Base-by-base conservation (phyloP, 2,329 filamentous ascomycete genomes). In the Alternaria hordeiaustralica region DNA sequence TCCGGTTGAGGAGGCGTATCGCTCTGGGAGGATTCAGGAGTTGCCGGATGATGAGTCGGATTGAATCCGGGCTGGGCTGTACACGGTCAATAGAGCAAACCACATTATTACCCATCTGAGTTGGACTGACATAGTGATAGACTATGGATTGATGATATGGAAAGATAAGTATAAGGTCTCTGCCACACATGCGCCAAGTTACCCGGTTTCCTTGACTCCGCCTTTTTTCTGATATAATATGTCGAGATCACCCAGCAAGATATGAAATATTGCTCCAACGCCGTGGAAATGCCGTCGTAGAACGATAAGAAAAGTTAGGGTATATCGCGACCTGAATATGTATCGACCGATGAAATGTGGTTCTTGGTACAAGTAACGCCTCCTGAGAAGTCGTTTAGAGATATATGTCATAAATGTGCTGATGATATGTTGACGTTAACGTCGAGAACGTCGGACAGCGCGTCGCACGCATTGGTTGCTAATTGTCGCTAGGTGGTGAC, bases 21-120 rank as follows among this genome's bases (percentile, higher is more conserved):
- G 88, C 49, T 88, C 91, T 67, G 93, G 92, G 1, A 83, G 89
- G 57, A 88, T 94, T 57, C 85, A 93, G 73, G 89, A 94, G 73
- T 75, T 94, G 44, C 82, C 85, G 15, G 87, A 88, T 58, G 87
- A 89, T 63, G 46, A 55, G 15, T n/a, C n/a, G n/a, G n/a, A n/a
- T n/a, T n/a, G n/a, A n/a, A n/a, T n/a, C n/a, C n/a, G n/a, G n/a
- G n/a, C n/a, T n/a, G n/a, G n/a, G n/a, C n/a, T n/a, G n/a, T n/a
- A n/a, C n/a, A n/a, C n/a, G n/a, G n/a, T n/a, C n/a, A n/a, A n/a
- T n/a, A n/a, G n/a, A n/a, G n/a, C n/a, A n/a, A n/a, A n/a, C n/a
- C n/a, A n/a, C n/a, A n/a, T n/a, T n/a, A n/a, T n/a, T n/a, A n/a
- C n/a, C n/a, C n/a, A n/a, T n/a, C n/a, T n/a, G n/a, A n/a, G n/a